Base-by-base conservation (phyloP, 1,284 basidiomycete genomes). In the Melampsora larici-populina region DNA sequence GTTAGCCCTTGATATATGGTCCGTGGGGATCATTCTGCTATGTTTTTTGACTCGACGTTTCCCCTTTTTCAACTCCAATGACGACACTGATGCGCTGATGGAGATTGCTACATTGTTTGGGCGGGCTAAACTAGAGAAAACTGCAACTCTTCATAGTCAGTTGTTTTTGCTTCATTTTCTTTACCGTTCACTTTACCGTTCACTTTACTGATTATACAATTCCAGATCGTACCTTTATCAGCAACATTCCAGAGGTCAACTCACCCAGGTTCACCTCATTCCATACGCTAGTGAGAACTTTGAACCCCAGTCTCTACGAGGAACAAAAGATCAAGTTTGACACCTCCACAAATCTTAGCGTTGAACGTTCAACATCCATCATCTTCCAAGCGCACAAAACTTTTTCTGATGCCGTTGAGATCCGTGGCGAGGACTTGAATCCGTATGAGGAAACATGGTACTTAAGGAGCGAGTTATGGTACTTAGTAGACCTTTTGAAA, bases 1-100 rank as follows among this genome's bases (percentile, higher is more conserved):
- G 69, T 71, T 82, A 93, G 96, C 96, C 13, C 90, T 99, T 81
- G 96, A 99, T 82, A 89, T 98, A 58, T 99, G 96, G 96, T 92
- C 95, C 1, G 93, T 90, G 0, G 96, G 96, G 0, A 90, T 92
- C 82, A 97, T 98, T 73, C 85, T 99, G 0, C 87, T 99, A 6
- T 95, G 94, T 83, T 94, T 98, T 84, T 87, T 99, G 31, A 91
- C 91, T 0, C 89, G 90, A 78, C 96, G 97, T 81, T 99, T 98
- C 82, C 96, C 96, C 0, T 85, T 98, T 29, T 96, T 99, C 86
- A 93, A 95, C 82, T 93, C 95, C 33, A 92, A 89, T 82, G 94
- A 98, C 83, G 96, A 99, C 83, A 89, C 91, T 43, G 96, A 99
- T 83, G 96, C 96, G 6, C 86, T 99, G 51, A 91, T 98, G 88